Evolutionary conservation across 2,329 filamentous ascomycete species (phyloP).

Genomic region (Cladobotryum protrusum): DNA sequence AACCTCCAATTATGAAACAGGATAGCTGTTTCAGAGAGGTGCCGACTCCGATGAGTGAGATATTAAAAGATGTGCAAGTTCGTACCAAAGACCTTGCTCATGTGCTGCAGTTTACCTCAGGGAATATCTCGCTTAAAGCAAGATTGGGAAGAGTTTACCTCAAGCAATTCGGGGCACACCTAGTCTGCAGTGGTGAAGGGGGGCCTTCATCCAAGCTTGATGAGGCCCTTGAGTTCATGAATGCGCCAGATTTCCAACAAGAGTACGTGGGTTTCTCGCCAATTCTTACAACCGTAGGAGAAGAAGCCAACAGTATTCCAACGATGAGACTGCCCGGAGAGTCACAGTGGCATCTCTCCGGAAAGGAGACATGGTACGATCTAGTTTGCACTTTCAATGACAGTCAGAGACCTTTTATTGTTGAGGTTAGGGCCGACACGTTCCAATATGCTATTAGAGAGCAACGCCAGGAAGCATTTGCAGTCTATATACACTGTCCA

Average conservation of each 20-base stretch:
- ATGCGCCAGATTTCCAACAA: conserved; percentile 4
- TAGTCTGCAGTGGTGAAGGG: conserved; percentile 16
- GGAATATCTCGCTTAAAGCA: conserved; percentile 19
- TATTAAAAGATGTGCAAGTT: conserved; percentile 11
- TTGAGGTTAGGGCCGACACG: conserved; percentile 23
- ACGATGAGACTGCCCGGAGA: conserved; percentile 11
- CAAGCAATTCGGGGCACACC: conserved; percentile 13
- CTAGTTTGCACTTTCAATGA: conserved; percentile 17
- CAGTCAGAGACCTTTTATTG: conserved; percentile 10
- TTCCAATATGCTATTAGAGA: conserved; percentile 19
- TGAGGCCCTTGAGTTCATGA: conserved; percentile 11
- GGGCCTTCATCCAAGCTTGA: conserved; percentile 15
- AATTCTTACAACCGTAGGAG: conserved; percentile 21
- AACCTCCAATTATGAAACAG: neutral
- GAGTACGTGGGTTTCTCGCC: conserved; percentile 21
- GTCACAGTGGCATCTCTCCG: conserved; percentile 14
- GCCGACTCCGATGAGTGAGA: neutral
- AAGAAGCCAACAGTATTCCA: conserved; percentile 20
- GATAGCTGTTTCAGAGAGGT: neutral
- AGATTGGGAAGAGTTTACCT: conserved; percentile 26
- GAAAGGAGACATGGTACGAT: conserved; percentile 21
- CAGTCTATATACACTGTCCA: conserved; percentile 25
- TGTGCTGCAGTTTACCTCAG: conserved; percentile 19
- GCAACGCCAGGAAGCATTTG: conserved; percentile 14
- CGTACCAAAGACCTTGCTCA: conserved; percentile 12